Evolutionary conservation across 805 yeast genomes (phyloP).

Genomic region (Hanseniaspora opuntiae): DNA sequence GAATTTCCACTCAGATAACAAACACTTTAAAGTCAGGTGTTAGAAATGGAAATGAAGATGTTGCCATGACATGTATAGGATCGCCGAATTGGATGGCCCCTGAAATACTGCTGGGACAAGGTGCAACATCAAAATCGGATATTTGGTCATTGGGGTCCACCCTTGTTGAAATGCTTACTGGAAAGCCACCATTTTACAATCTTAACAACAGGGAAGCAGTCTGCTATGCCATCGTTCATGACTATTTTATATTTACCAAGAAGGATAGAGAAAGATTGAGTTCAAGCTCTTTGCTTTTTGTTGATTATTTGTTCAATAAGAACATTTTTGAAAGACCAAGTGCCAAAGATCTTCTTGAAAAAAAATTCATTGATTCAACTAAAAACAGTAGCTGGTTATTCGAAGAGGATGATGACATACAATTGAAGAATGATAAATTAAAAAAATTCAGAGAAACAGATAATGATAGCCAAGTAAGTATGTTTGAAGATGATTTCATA

Average conservation of each 20-base stretch:
- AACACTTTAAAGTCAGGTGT: constrained; percentile 21
- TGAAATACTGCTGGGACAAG: constrained; percentile 72
- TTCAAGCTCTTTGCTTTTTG: constrained; percentile 53
- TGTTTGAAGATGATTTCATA: constrained; percentile 12
- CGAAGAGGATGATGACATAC: constrained; percentile 9
- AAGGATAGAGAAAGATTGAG: constrained; percentile 9
- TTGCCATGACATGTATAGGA: constrained; percentile 55
- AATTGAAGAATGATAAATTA: constrained; percentile 15
- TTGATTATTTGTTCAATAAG: constrained; percentile 55
- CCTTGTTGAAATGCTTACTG: constrained; percentile 70
- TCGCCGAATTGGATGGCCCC: constrained; percentile 99
- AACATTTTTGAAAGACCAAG: constrained; percentile 55
- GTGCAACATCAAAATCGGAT: constrained; percentile 79
- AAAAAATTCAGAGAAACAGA: constrained; percentile 19
- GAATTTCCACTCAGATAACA: constrained; percentile 74
- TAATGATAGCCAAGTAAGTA: constrained; percentile 1
- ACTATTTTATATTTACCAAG: constrained; percentile 17
- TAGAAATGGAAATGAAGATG: constrained; percentile 8
- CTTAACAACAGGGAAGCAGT: constrained; percentile 25
- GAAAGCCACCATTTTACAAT: constrained; percentile 75
- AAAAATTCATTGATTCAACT: neutral
- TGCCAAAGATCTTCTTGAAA: constrained; percentile 40
- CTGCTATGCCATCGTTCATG: constrained; percentile 30
- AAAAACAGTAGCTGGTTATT: constrained; percentile 11
- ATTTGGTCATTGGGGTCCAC: constrained; percentile 95